Percentiles rank a stretch among this genome's conserved stretches.
These are phyloP conservation scores for Ogataea henricii DNA, from an alignment of 805 yeast species.

Conservation along the genomic window DNA sequence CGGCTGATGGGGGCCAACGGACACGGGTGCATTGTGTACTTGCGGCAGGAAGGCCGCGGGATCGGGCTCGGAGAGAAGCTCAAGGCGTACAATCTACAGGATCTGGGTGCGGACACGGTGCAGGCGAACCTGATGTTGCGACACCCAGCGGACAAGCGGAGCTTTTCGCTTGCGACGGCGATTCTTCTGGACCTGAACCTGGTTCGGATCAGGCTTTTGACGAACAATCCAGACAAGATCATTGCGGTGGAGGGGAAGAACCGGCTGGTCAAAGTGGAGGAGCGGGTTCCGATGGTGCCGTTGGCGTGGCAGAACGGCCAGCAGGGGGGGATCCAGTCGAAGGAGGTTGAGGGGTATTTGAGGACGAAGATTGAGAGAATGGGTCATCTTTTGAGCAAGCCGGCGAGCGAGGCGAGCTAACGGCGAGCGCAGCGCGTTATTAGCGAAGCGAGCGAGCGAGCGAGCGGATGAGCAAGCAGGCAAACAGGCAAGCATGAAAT, in stretches of 20 bases:
- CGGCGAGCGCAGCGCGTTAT: no score
- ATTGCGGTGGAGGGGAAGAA: constrained; percentile 91
- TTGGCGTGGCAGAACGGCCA: constrained; percentile 72
- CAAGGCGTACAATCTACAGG: constrained; percentile 95
- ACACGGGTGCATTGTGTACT: constrained; percentile 90
- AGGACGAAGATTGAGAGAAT: constrained; percentile 93
- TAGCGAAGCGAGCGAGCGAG: no score
- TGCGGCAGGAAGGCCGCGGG: constrained; percentile 98
- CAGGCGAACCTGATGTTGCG: constrained; percentile 90
- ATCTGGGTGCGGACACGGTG: constrained; percentile 97
- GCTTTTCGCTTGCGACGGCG: constrained; percentile 91
- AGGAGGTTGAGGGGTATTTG: constrained; percentile 89
- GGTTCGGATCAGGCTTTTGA: constrained; percentile 68
- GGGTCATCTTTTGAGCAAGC: constrained; percentile 84
- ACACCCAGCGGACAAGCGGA: constrained; percentile 98
- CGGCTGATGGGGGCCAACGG: constrained; percentile 84
- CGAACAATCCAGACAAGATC: constrained; percentile 96
- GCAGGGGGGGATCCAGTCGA: constrained; percentile 69
- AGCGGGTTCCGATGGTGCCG: constrained; percentile 97
- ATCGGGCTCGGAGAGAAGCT: constrained; percentile 97
- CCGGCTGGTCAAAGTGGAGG: constrained; percentile 70
- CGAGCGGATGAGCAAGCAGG: no score
- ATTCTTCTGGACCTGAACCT: constrained; percentile 83
- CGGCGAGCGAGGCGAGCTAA: constrained; percentile 22
- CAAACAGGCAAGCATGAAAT: no score